Base-by-base conservation (phyloP, 1,139 yeast species). In the Yamadazyma atlantica region DNA sequence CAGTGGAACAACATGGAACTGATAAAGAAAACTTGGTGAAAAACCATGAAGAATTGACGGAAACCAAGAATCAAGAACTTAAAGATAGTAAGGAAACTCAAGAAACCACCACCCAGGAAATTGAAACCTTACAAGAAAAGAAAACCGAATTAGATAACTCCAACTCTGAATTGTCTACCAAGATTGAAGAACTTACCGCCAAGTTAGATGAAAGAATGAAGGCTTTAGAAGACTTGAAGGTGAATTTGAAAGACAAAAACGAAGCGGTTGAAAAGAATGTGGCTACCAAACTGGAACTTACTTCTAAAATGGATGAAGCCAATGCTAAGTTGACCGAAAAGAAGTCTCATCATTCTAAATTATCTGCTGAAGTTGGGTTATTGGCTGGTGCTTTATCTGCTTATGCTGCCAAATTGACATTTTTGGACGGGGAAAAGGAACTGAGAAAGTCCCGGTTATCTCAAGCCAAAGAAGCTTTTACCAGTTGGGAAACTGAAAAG, bases 21-120 rank as follows among this genome's bases (percentile, higher is more conserved):
- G 75, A 74, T 49, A 73, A 72, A 53, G 75, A 70, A 40, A 65
- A 67, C 24, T 58, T 75, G 39, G 44, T 57, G 32, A 63, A 62
- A 49, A 73, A 72, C 48, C 76, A 73, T 42, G 78, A 64, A 30
- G 72, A 73, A 45, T 63, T 73, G 50, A 69, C 64, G 40, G 69
- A 69, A 23, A 69, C 76, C 40, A 77, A 75, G 54, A 60, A 69
- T 33, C 69, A 69, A 44, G 81, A 73, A 45, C 63, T 76, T 45
- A 76, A 67, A 46, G 75, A 66, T 36, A 57, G 79, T 12, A 76
- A 75, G 54, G 51, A 61, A 12, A 60, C 60, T 35, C 82, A 77
- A 55, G 71, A 62, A 37, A 66, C 62, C 21, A 70, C 78, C 38
- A 64, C 74, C 22, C 64, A 64, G 35, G 73, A 64, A 42, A 73